Evolutionary conservation across 805 yeast genomes (phyloP), one percentile per base, ranked within the genome.

Genomic region (Saccharomycopsis amapae): DNA sequence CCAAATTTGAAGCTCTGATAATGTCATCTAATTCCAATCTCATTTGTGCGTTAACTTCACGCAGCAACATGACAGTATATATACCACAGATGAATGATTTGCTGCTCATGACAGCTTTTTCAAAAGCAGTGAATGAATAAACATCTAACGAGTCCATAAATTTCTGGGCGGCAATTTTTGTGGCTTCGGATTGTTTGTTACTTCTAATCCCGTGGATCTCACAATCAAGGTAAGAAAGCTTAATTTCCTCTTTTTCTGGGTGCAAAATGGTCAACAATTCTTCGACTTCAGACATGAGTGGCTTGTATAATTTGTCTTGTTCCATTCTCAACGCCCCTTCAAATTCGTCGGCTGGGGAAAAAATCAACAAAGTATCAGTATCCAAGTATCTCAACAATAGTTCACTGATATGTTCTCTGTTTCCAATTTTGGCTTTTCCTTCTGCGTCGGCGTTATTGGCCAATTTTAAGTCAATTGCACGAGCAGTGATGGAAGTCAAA

Each of bases 281-380:
- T 58, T 86, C 90, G 60, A 80, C 79, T 40, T 79, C 77, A 37
- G 63, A 62, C 24, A 87, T 83, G 34, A 90, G 67, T 0, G 96
- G 96, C 47, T 79, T 63, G 63, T 86, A 94, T 45, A 72, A 64
- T 54, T 78, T 76, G 53, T 86, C 81, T 63, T 93, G 98, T n/a
- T 76, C 86, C 32, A 67, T 61, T 58, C 98, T 74, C 51, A 93
- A 69, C 35, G 67, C 69, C 7, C 97, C 97, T 54, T 85, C 89
- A 59, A 84, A 87, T 60, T 90, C 97, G 35, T 68, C 71, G 9
- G 56, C 53, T 10, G 96, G 95, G 1, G 96, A 80, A 58, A 89
- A 83, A 6, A 90, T 87, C 44, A 93, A 70, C 52, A 95, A 68
- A 1, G 97, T 88, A 62, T 93, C 99, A 0, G 98, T 93, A 61